Evolutionary conservation across 495 filamentous ascomycete genomes (phyloP), one percentile per base, ranked within the genome.

Genomic region (Astrothelium subdiscretum): DNA sequence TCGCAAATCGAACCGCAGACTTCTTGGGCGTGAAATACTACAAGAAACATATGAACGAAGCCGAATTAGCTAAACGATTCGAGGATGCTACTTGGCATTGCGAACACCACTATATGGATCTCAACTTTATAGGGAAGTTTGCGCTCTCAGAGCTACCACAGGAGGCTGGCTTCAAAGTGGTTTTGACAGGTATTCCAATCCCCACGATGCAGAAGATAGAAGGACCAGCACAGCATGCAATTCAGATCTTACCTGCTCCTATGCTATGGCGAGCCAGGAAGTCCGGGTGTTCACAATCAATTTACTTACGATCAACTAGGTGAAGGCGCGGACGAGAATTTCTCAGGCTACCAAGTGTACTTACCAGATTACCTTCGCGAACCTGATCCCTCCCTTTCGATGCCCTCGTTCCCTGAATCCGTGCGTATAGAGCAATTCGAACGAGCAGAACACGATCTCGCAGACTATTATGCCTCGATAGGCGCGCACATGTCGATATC

Each of bases 271-370:
- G 8, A 8, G 20, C 20, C 18, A 8, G 35, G 6, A 40, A 6
- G 6, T 40, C 6, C 35, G 6, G 42, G 3, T n/a, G 18, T 8
- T 48, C 18, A 20, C 5, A 3, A 48, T 48, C 3, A 3, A 3
- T 48, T n/a, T 10, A 20, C 24, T 54, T 5, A 54, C 48, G 15
- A 29, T 8, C 24, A 8, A 10, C 24, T 15, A 54, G 79, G 80
- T 27, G 78, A 83, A 69, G 81, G 81, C 22, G 69, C 79, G 8
- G 80, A 82, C 64, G 80, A 82, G 70, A 71, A 77, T 65, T 82
- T 84, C 60, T 75, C 70, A 18, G 80, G 80, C 58, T 84, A 84
- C 62, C 63, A 71, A 0, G 62, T 74, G 31, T 78, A 76, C 65
- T 58, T 73, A 0, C 63, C 66, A 27, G 78, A 82, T 31, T 73